Evolutionary conservation across 1,284 basidiomycete species (phyloP).

Genomic region (Ustilago bromivora): DNA sequence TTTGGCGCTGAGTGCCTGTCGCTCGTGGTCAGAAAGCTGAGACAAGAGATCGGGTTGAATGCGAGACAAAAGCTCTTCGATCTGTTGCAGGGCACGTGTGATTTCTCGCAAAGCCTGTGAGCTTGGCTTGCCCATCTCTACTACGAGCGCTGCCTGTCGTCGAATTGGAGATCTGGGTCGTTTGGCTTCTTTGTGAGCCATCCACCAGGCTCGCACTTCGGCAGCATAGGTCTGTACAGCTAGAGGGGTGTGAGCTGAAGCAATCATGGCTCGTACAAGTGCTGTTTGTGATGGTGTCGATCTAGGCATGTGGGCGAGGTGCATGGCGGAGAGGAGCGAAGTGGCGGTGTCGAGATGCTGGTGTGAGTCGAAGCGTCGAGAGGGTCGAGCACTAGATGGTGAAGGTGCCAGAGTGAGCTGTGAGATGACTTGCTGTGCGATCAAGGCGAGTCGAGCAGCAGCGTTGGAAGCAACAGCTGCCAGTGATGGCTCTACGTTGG

Average conservation of each 20-base stretch:
- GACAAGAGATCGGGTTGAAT: constrained; percentile 23
- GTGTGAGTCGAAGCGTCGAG: constrained; percentile 26
- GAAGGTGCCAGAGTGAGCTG: constrained; percentile 32
- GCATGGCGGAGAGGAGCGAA: constrained; percentile 31
- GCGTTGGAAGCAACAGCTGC: neutral
- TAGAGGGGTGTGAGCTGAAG: constrained; percentile 14
- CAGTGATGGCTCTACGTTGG: neutral
- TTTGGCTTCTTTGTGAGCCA: constrained; percentile 22
- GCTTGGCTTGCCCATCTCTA: constrained; percentile 32
- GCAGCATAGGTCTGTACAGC: constrained; percentile 28
- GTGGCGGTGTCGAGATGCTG: constrained; percentile 24
- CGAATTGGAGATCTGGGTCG: constrained; percentile 16
- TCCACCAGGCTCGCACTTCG: constrained; percentile 45
- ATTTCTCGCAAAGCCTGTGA: constrained; percentile 32
- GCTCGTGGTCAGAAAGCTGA: constrained; percentile 14
- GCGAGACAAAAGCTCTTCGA: constrained; percentile 22
- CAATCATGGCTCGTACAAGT: constrained; percentile 31
- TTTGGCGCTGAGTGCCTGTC: constrained; percentile 20
- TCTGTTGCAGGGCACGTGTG: constrained; percentile 21
- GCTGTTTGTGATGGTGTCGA: constrained; percentile 28
- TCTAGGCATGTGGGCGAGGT: constrained; percentile 19
- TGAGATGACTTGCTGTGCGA: constrained; percentile 26
- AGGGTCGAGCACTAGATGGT: constrained; percentile 20
- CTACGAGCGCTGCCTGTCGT: constrained; percentile 27
- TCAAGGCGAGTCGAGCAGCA: constrained; percentile 13